Evolutionary conservation across 2,329 filamentous ascomycete genomes (phyloP), one percentile per base, ranked within the genome.

Genomic region (Fusarium denticulatum): DNA sequence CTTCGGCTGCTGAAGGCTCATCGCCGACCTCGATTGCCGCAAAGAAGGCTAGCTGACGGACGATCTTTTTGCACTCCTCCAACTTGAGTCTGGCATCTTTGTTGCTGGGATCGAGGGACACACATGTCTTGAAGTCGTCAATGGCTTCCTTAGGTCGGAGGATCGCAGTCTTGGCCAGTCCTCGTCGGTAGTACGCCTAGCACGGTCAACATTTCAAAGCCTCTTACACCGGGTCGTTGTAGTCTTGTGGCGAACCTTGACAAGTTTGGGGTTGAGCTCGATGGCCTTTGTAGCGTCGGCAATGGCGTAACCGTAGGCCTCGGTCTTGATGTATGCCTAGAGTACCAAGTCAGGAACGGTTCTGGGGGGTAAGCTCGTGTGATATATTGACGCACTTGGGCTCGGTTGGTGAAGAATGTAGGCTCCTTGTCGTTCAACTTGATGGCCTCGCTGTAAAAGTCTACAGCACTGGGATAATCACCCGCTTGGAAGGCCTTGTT

Each of bases 21-120:
- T 98, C 96, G 66, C 93, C 91, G 50, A 98, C 89, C 82, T 98
- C 96, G 78, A 98, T 99, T 37, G 96, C 96, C 77, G 94, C 95
- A 77, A 97, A 92, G 83, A 99, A 99, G 69, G 96, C 94, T 79
- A 96, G 86, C 79, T 96, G 92, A 80, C 96, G 95, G 74, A 98
- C 94, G 77, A 97, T 90, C 87, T 97, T 98, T 82, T 97, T 94
- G 84, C 95, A 98, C 80, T 98, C 96, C 69, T 94, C 91, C 77
- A 97, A 87, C 86, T 97, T 97, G 76, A 97, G 87, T 82, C 94
- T 95, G 64, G 95, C 96, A 85, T 96, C 94, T 78, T 95, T 95
- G 84, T 98, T 97, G 77, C 85, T 87, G 6, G 96, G 96, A 67
- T 95, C 94, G 81, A 96, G 93, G 84, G 91, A 93, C 76, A 96